These are phyloP conservation scores for Prototheca stagnorum DNA, from an alignment of 163 green algal species.

Conservation along the genomic window DNA sequence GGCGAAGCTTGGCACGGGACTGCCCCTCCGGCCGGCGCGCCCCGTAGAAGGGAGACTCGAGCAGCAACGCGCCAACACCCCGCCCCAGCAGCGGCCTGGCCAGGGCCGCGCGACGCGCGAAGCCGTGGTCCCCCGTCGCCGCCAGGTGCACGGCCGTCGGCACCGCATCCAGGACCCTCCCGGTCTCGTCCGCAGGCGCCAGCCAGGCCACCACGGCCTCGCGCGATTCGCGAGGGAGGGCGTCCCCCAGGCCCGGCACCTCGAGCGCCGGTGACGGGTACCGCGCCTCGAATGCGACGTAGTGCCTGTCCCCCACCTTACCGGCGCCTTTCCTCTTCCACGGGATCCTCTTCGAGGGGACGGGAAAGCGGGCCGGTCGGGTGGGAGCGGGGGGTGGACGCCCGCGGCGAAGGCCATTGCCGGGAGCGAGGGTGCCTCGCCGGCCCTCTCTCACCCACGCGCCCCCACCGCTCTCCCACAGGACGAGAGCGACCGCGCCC, in stretches of 20 bases:
- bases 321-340: not conserved
- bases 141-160: conserved; percentile 55
- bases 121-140: conserved; percentile 68
- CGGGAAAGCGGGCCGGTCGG: too few species aligned
- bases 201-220: conserved; percentile 41
- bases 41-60: conserved; percentile 74
- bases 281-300: conserved; percentile 35
- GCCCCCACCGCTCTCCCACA: too few species aligned
- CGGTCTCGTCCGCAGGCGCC: conserved; percentile 17
- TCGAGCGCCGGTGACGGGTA: conserved; percentile 39
- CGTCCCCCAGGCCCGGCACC: conserved; percentile 32
- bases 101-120: conserved; percentile 38
- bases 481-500: too few species aligned
- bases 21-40: conserved; percentile 40
- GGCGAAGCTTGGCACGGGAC: conserved; percentile 47
- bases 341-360: too few species aligned
- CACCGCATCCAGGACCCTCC: not conserved
- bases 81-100: conserved; percentile 38
- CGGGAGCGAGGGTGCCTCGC: too few species aligned
- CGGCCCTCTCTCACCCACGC: too few species aligned
- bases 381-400: too few species aligned
- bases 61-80: conserved; percentile 49
- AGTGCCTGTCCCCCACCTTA: conserved; percentile 7
- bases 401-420: too few species aligned
- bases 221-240: conserved; percentile 44